Evolutionary conservation across 139 green algal genomes (phyloP).

Genomic region (Zygnema cylindricum): DNA sequence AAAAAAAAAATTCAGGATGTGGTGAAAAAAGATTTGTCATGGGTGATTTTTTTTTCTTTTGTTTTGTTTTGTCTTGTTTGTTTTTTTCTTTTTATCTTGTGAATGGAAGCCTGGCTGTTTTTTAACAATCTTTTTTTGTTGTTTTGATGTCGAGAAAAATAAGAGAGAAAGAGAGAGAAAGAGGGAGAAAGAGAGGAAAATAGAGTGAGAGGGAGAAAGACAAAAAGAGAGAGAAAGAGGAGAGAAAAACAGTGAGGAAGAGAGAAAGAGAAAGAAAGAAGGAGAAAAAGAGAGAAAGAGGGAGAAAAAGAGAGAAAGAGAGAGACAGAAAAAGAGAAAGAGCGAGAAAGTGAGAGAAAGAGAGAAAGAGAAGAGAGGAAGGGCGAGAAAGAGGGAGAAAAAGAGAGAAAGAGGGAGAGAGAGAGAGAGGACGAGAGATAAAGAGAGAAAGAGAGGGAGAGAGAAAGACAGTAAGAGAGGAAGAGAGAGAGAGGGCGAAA

Average conservation of each 20-base stretch:
- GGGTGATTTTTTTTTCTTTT: neutral
- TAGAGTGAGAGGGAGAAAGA: neutral
- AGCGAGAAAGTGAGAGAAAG: neutral
- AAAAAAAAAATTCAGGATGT: neutral
- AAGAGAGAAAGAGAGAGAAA: neutral
- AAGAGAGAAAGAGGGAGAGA: conserved; percentile 13
- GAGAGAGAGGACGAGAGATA: neutral
- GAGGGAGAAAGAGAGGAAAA: neutral
- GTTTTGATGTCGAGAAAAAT: neutral
- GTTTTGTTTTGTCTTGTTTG: neutral
- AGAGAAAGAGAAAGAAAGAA: conserved; percentile 7
- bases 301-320: conserved; percentile 6
- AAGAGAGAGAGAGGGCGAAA: neutral
- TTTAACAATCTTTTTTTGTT: neutral
- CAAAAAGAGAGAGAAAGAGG: neutral
- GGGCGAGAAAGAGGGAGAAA: conserved; percentile 6
- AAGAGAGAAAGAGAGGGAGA: neutral
- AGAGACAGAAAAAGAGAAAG: neutral
- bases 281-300: conserved; percentile 11
- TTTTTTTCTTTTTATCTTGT: neutral
- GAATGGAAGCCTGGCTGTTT: neutral
- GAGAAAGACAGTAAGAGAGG: neutral
- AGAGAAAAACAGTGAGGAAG: neutral
- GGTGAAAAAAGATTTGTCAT: neutral
- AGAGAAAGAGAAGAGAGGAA: neutral